These are phyloP conservation scores for Euphorbia celastroides DNA, from an alignment of 441 rosid genomes.

Conservation along the genomic window DNA sequence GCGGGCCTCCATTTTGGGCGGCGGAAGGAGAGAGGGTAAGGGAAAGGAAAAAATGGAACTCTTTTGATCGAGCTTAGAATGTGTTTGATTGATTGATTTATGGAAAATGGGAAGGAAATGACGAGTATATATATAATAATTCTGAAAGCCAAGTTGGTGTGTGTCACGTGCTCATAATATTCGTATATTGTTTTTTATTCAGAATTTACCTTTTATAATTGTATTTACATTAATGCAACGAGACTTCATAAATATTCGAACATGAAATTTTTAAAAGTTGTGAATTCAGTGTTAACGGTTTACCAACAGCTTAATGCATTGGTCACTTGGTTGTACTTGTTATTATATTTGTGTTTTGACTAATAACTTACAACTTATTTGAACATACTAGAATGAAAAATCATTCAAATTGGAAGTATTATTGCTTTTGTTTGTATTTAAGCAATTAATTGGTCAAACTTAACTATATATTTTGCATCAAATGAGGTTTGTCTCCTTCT, in stretches of 20 bases:
- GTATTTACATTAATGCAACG: too few relatives aligned
- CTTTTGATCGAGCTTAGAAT: not conserved
- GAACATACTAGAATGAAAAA: not conserved
- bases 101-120: not conserved
- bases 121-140: not conserved
- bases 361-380: not conserved
- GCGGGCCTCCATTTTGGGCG: constrained; percentile 31
- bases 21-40: constrained; percentile 8
- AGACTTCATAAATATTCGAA: too few relatives aligned
- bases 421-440: not conserved
- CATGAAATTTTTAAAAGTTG: too few relatives aligned
- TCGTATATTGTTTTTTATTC: too few relatives aligned
- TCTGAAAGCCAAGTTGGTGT: not conserved
- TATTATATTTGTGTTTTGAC: too few relatives aligned
- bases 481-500: not conserved
- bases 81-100: not conserved
- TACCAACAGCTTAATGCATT: too few relatives aligned
- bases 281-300: too few relatives aligned
- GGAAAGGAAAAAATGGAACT: not conserved
- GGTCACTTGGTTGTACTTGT: too few relatives aligned
- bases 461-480: not conserved
- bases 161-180: not conserved
- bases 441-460: not conserved
- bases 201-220: too few relatives aligned
- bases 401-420: not conserved